Conservation (phyloP, 2,329 filamentous ascomycete genomes). For the Mycosphaerella sp. region DNA sequence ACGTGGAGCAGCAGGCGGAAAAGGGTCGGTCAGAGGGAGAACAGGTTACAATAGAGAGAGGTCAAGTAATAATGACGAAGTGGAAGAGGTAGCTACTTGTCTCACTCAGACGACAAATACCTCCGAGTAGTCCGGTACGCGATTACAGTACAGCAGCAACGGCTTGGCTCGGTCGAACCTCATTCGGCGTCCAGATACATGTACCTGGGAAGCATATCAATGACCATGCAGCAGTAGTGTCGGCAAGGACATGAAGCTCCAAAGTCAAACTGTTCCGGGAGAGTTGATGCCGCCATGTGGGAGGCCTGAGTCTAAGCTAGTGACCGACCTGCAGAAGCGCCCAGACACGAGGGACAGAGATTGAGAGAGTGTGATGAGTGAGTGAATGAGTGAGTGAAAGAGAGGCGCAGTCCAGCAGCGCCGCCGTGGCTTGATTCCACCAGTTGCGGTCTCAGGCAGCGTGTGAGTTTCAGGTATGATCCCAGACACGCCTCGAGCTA, state of each 20-base stretch:
- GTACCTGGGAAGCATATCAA: constrained; percentile 3
- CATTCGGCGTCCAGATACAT: background rate
- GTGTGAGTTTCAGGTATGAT: background rate
- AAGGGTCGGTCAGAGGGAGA: background rate
- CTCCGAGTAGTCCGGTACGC: background rate
- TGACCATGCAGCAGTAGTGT: constrained; percentile 7
- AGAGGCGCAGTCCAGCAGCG: background rate
- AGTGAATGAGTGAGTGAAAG: background rate
- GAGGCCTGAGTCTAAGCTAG: background rate
- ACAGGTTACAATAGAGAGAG: background rate
- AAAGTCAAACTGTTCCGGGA: constrained; percentile 5
- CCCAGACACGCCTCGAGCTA: background rate
- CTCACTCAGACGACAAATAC: background rate
- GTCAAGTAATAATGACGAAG: background rate
- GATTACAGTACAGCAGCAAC: constrained; percentile 3
- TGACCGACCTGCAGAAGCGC: constrained; percentile 1
- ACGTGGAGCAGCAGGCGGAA: background rate
- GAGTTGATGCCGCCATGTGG: background rate
- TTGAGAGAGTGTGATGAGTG: too few species aligned
- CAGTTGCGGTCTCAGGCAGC: background rate
- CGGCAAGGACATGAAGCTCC: constrained; percentile 10
- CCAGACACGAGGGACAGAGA: background rate
- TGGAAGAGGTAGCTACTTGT: background rate
- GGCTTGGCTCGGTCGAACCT: constrained; percentile 4
- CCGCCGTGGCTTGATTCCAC: background rate